These are phyloP conservation scores for Verticillium tricorpus DNA, from an alignment of 2,329 filamentous ascomycete species.

Conservation along the genomic window DNA sequence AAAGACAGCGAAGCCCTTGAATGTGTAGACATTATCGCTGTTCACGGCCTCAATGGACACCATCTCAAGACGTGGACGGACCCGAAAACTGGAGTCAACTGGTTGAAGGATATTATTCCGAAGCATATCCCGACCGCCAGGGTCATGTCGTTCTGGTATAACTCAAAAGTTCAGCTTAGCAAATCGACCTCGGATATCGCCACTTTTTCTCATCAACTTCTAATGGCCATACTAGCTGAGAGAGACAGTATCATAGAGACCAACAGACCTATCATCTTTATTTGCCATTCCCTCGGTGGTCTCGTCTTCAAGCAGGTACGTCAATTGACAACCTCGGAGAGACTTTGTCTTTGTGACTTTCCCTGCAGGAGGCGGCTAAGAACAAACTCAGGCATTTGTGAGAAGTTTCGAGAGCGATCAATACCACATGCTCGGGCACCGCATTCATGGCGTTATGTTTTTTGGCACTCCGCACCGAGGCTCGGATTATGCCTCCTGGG, in stretches of 20 bases:
- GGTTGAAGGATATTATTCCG: slow-evolving; percentile 1
- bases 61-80: slow-evolving; percentile 3
- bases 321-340: too few relatives aligned
- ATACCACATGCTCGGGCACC: background rate
- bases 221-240: background rate
- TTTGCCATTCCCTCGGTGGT: slow-evolving; percentile 1
- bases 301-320: slow-evolving; percentile 1
- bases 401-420: background rate
- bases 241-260: background rate
- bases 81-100: background rate
- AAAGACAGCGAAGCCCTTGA: background rate
- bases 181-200: slow-evolving; percentile 4
- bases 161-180: slow-evolving; percentile 3
- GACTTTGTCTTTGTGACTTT: too few relatives aligned
- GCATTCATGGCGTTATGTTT: slow-evolving; percentile 14
- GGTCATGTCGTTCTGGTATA: slow-evolving; percentile 2
- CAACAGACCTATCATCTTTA: slow-evolving; percentile 2
- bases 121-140: background rate
- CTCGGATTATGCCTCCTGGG: background rate
- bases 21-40: slow-evolving; percentile 3
- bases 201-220: background rate
- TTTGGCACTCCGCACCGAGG: slow-evolving; percentile 13
- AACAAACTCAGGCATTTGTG: too few relatives aligned
- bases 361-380: too few relatives aligned
- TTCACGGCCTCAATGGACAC: slow-evolving; percentile 4